Evolutionary conservation across 2,329 filamentous ascomycete genomes (phyloP).

Genomic region (Talaromyces albobiverticillius): DNA sequence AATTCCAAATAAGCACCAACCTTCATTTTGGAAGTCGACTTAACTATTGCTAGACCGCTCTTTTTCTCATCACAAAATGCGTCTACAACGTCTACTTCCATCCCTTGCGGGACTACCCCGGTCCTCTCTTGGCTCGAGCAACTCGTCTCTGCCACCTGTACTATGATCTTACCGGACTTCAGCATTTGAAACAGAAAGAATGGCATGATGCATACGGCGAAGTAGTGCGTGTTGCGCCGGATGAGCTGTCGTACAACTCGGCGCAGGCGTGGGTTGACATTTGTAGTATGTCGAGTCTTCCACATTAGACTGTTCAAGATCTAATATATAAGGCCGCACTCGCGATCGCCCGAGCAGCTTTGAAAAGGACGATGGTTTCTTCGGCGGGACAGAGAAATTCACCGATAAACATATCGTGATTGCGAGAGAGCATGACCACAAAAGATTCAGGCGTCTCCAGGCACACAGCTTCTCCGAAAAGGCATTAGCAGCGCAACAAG

Average conservation of each 20-base stretch:
- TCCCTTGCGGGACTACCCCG: conserved; percentile 1
- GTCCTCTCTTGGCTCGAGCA: conserved; percentile 7
- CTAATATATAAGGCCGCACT: conserved; percentile 16
- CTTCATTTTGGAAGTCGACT: not conserved
- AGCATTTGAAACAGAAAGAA: conserved; percentile 23
- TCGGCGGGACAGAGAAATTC: not conserved
- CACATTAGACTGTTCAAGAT: too few species aligned
- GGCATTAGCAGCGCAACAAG: conserved; percentile 5
- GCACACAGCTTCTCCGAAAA: conserved; percentile 3
- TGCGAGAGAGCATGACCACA: not conserved
- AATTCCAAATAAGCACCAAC: not conserved
- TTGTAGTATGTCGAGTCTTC: conserved; percentile 25
- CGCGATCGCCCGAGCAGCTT: conserved; percentile 5
- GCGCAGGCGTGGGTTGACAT: conserved; percentile 41
- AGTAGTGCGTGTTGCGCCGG: conserved; percentile 42
- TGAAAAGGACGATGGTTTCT: conserved; percentile 1
- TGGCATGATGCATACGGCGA: conserved; percentile 31
- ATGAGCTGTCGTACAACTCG: conserved; percentile 41
- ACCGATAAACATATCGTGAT: not conserved
- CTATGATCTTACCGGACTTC: conserved; percentile 19
- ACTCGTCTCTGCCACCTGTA: conserved; percentile 10
- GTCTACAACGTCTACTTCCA: conserved; percentile 6
- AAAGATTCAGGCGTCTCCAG: not conserved
- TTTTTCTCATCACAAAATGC: not conserved
- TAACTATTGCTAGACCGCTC: not conserved